Base-by-base conservation (phyloP, 2,329 filamentous ascomycete genomes). In the Zymoseptoria tritici region DNA sequence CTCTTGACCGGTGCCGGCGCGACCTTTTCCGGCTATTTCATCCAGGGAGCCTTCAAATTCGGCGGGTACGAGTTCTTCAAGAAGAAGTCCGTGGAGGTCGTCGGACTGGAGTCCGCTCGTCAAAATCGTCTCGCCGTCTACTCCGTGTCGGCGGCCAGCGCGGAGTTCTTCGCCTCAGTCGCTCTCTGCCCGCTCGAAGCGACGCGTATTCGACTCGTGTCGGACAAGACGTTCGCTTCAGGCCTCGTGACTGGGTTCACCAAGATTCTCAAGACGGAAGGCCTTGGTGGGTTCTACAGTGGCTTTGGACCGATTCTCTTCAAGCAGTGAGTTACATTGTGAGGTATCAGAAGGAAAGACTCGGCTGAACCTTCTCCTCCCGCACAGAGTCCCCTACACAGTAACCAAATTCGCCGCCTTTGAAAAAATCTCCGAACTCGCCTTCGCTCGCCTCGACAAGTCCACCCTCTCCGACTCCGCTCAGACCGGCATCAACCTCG, bases 51-150 rank as follows among this genome's bases (percentile, higher is more conserved):
- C 71, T 85, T 92, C 83, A 93, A 93, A 81, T 93, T 92, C 77
- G 90, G 90, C 77, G 90, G 90, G 76, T 94, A 94, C 78, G 90
- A 94, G 80, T 86, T 94, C 80, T 94, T 94, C 87, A 94, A 94
- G 86, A 84, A 91, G 81, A 88, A 92, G 80, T 84, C 80, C 74
- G 92, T 94, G 78, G 87, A 90, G 81, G 62, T 80, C 64, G 77
- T 94, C 71, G 90, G 90, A 72, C 84, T 85, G 73, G 88, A 91
- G 77, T 84, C 81, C 66, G 88, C 88, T 68, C 80, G 81, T 70
- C 82, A 89, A 76, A 89, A 91, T 84, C 83, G 87, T 69, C 89
- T 86, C 62, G 83, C 83, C 66, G 84, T 91, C 77, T 91, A 91
- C 82, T 82, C 89, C 66, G 87, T 82, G 68, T 81, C 80, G 29